phyloP scores from a whole-genome alignment of 441 rosid genomes.

The Flueggea neowawraea region DNA sequence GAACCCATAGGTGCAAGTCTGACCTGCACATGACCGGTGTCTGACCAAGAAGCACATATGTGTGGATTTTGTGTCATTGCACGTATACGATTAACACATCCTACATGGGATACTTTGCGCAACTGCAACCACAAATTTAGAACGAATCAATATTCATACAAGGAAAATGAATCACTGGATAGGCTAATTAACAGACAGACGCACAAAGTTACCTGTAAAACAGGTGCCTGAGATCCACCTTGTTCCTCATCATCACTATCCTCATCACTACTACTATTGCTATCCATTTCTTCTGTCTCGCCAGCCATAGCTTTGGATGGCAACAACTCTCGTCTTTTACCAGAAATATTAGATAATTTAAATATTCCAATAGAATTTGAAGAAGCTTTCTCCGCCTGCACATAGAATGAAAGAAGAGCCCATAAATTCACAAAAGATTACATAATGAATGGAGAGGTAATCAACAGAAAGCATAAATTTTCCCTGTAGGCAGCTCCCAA shows the following conservation, averaged over 20 bases:
- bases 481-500: not conserved
- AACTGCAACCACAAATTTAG: constrained; percentile 36
- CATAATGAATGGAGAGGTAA: not conserved
- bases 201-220: constrained; percentile 57
- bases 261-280: constrained; percentile 70
- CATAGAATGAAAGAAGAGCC: not conserved
- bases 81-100: constrained; percentile 91
- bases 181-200: constrained; percentile 1
- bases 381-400: constrained; percentile 78
- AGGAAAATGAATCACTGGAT: not conserved
- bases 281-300: constrained; percentile 52
- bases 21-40: constrained; percentile 92
- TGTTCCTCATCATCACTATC: constrained; percentile 51
- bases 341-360: constrained; percentile 69
- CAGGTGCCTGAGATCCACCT: constrained; percentile 54
- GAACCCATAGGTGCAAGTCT: constrained; percentile 5
- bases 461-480: not conserved
- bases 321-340: constrained; percentile 75
- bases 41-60: constrained; percentile 95
- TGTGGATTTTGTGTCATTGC: constrained; percentile 90
- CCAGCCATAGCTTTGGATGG: constrained; percentile 43
- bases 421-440: not conserved
- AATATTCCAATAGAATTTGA: constrained; percentile 78
- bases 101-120: constrained; percentile 77
- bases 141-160: constrained; percentile 9